Percentiles rank a stretch among this genome's conserved stretches.
phyloP scores from a whole-genome alignment of 2,329 filamentous ascomycete species.

The Coccinonectria pachysandricola region DNA sequence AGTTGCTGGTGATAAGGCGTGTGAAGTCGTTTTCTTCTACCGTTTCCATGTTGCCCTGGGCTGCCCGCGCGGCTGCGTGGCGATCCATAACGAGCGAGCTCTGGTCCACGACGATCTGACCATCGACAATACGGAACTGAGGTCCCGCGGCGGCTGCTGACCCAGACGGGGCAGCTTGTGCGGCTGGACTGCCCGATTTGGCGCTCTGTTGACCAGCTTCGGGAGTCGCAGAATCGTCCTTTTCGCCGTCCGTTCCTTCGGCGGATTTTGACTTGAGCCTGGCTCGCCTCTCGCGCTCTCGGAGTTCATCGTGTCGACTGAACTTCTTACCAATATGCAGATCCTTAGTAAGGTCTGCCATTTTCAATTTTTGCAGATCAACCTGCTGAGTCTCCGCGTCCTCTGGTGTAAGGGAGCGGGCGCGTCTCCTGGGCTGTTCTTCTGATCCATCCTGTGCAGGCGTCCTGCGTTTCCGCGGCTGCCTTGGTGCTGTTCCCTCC shows the following conservation, averaged over 20 bases:
- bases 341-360: slow-evolving; percentile 63
- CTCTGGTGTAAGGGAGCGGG: slow-evolving; percentile 48
- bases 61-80: slow-evolving; percentile 50
- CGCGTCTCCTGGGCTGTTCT: slow-evolving; percentile 21
- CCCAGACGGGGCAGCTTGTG: slow-evolving; percentile 13
- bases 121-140: slow-evolving; percentile 56
- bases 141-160: slow-evolving; percentile 31
- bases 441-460: slow-evolving; percentile 14
- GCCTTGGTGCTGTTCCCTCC: slow-evolving; percentile 11
- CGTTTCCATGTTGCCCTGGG: slow-evolving; percentile 43
- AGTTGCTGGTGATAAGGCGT: slow-evolving; percentile 55
- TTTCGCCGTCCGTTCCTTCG: slow-evolving; percentile 13
- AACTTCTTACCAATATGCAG: slow-evolving; percentile 65
- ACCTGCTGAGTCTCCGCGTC: slow-evolving; percentile 53
- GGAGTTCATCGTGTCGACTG: slow-evolving; percentile 62
- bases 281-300: slow-evolving; percentile 49
- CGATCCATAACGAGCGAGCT: slow-evolving; percentile 57
- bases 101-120: slow-evolving; percentile 62
- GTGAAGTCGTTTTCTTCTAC: slow-evolving; percentile 75
- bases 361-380: slow-evolving; percentile 56
- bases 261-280: slow-evolving; percentile 22
- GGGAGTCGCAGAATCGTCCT: slow-evolving; percentile 14
- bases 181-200: slow-evolving; percentile 15
- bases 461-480: slow-evolving; percentile 19
- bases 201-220: slow-evolving; percentile 8